Evolutionary conservation across 192 early-diverging fungal genomes (phyloP).

Genomic region (Umbelopsis sp.): DNA sequence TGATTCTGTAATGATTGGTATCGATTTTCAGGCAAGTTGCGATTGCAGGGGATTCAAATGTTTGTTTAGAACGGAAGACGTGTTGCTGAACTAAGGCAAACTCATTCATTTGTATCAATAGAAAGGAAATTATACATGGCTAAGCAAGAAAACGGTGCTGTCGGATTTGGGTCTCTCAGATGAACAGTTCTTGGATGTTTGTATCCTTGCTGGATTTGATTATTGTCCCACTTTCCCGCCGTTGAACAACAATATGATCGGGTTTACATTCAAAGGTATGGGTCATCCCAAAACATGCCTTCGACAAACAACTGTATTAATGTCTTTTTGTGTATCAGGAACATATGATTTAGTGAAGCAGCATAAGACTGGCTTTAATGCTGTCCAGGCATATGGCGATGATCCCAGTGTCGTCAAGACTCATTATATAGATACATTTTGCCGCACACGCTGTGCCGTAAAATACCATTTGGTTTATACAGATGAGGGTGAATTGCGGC

Average conservation of each 20-base stretch:
- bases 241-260: slow-evolving; percentile 49
- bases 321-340: slow-evolving; percentile 25
- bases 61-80: too few relatives aligned
- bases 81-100: too few relatives aligned
- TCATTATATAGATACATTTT: slow-evolving; percentile 72
- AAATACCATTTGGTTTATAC: slow-evolving; percentile 73
- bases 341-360: slow-evolving; percentile 64
- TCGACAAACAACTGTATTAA: background rate
- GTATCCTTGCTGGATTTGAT: slow-evolving; percentile 81
- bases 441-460: slow-evolving; percentile 72
- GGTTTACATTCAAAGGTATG: slow-evolving; percentile 72
- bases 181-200: slow-evolving; percentile 79
- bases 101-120: slow-evolving; percentile 24
- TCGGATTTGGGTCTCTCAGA: slow-evolving; percentile 59
- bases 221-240: slow-evolving; percentile 75
- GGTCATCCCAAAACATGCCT: background rate
- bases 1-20: slow-evolving; percentile 66
- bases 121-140: slow-evolving; percentile 65
- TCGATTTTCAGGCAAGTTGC: slow-evolving; percentile 57
- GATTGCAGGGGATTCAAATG: background rate
- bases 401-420: slow-evolving; percentile 54
- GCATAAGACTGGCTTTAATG: slow-evolving; percentile 74
- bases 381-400: slow-evolving; percentile 66
- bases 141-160: slow-evolving; percentile 65
- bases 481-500: slow-evolving; percentile 69